These are phyloP conservation scores for Fragaria iinumae DNA, from an alignment of 306 rosid genomes.

Conservation along the genomic window DNA sequence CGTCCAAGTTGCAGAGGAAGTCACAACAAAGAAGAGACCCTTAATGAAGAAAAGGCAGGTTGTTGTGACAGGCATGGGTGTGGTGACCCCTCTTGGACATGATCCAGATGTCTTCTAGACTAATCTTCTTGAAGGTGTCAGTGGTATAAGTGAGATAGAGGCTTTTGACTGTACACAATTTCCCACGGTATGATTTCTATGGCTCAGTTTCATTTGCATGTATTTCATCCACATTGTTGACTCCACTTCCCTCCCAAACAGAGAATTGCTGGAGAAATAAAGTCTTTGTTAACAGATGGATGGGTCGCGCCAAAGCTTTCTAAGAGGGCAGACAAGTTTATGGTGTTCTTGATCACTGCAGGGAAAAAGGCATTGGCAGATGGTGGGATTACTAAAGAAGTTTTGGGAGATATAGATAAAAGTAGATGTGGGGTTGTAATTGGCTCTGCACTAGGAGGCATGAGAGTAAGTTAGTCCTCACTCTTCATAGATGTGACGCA, in stretches of 20 bases:
- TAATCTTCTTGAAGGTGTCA: constrained; percentile 68
- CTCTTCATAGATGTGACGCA: not conserved
- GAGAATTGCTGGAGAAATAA: constrained; percentile 86
- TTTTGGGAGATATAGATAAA: constrained; percentile 52
- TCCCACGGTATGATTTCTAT: constrained; percentile 50
- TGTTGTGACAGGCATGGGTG: constrained; percentile 83
- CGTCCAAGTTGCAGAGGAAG: constrained; percentile 45
- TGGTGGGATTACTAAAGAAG: constrained; percentile 59
- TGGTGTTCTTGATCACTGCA: constrained; percentile 72
- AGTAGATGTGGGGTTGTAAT: constrained; percentile 68
- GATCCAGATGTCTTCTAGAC: constrained; percentile 72
- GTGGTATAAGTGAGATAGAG: constrained; percentile 77
- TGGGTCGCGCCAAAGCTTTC: constrained; percentile 68
- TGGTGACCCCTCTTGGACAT: constrained; percentile 75
- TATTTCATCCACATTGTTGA: not conserved
- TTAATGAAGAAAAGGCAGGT: constrained; percentile 53
- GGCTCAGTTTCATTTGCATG: not conserved
- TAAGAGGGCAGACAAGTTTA: constrained; percentile 72
- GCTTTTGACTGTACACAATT: constrained; percentile 64
- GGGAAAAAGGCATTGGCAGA: constrained; percentile 74
- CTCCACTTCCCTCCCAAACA: constrained; percentile 18
- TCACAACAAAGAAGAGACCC: constrained; percentile 42
- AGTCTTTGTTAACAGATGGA: constrained; percentile 66
- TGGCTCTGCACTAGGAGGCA: constrained; percentile 80
- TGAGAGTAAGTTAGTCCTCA: constrained; percentile 48